Evolutionary conservation across 139 green algal species (phyloP).

Genomic region (Chlorella sorokiniana): DNA sequence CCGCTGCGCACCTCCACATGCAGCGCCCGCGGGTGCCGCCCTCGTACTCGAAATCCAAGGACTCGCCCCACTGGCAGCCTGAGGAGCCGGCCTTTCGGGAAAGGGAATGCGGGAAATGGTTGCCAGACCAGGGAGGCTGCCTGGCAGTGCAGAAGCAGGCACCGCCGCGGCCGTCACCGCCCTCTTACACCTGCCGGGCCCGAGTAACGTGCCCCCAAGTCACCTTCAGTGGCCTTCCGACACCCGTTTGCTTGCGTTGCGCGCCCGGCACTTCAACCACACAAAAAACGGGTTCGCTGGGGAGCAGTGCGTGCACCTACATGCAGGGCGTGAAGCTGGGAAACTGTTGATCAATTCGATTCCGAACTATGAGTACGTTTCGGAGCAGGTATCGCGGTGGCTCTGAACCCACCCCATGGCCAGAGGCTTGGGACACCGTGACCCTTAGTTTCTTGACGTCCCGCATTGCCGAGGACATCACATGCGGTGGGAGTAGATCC

Average conservation of each 20-base stretch:
- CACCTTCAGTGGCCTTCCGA: background rate
- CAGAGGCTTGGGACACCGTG: background rate
- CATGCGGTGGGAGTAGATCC: background rate
- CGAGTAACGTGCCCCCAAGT: too few relatives aligned
- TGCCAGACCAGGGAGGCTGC: too few relatives aligned
- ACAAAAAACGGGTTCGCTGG: background rate
- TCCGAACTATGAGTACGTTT: background rate
- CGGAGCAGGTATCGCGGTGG: background rate
- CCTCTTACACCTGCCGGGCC: background rate
- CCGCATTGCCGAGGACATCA: background rate
- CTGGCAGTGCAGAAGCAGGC: background rate
- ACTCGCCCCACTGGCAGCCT: conserved; percentile 3
- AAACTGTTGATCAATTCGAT: background rate
- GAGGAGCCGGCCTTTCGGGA: background rate
- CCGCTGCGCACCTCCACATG: background rate
- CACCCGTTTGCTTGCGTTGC: background rate
- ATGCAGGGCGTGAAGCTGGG: background rate
- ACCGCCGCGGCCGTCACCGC: background rate
- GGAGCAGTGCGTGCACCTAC: conserved; percentile 19
- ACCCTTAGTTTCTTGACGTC: background rate
- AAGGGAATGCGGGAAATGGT: background rate
- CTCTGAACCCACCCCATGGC: background rate
- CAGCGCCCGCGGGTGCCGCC: background rate
- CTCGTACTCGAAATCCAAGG: conserved; percentile 3
- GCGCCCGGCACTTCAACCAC: conserved; percentile 21